Evolutionary conservation across 352 stramenopile species (phyloP), one percentile per base, ranked within the genome.

Genomic region (Phytophthora foliorum): DNA sequence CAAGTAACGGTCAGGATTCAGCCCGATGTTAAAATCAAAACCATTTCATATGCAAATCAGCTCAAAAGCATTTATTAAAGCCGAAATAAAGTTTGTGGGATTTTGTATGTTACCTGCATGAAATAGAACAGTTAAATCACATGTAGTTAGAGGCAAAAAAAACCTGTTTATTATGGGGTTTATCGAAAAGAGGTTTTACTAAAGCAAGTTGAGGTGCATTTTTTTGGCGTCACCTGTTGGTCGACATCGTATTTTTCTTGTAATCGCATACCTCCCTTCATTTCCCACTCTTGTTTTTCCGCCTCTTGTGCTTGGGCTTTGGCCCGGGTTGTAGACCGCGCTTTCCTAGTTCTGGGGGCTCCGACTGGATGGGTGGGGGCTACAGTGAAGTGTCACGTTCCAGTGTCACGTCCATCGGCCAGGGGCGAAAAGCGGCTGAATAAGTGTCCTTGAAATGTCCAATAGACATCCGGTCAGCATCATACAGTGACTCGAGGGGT

Each of bases 371-470:
- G 7, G 24, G 19, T 5, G 42, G 56, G 7, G 34, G 14, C 9
- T 17, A 9, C 6, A 53, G 13, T 24, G 19, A 31, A 14, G 2
- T 38, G 16, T 56, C 31, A 5, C 7, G 7, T 6, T 22, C 6
- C 3, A 63, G 56, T 6, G 19, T 60, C 8, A 54, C 53, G 10
- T 46, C 17, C 0, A 9, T 59, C 1, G 54, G 63, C 54, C 50
- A 67, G n/a, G 41, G 50, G 1, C 21, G 10, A 22, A 72, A 72
- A 1, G n/a, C 6, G n/a, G 53, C 25, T 2, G 14, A 49, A n/a
- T 67, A 67, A 2, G 41, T 67, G 2, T 61, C 39, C 3, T 32
- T 25, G 19, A 67, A 67, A n/a, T 63, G 25, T 2, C 11, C 38
- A n/a, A 66, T 61, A 1, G 56, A 54, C 14, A 61, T 49, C 16